Conservation (phyloP, 2,329 filamentous ascomycete species). For the Aplosporella prunicola region DNA sequence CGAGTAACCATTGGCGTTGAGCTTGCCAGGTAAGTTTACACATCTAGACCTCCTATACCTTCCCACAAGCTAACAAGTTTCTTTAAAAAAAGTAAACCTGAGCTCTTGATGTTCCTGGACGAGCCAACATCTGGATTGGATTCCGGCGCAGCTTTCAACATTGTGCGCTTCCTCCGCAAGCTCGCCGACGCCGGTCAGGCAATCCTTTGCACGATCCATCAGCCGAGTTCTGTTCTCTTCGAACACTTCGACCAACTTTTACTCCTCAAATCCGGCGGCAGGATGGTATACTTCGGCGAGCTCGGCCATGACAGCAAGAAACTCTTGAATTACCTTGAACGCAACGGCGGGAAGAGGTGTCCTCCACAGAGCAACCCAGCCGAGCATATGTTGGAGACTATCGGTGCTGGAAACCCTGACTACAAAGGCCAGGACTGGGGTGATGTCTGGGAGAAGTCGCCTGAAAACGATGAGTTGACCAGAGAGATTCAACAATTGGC, state of each 20-base stretch:
- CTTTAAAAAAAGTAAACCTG: too few relatives aligned
- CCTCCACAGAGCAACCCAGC: constrained; percentile 45
- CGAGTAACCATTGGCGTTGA: constrained; percentile 66
- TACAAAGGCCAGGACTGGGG: constrained; percentile 39
- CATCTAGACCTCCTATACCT: constrained; percentile 50
- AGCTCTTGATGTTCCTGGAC: constrained; percentile 59
- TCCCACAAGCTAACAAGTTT: constrained; percentile 16
- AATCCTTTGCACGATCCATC: constrained; percentile 61
- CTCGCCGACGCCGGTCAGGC: constrained; percentile 58
- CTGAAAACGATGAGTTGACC: constrained; percentile 28
- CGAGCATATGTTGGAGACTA: constrained; percentile 42
- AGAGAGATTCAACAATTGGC: constrained; percentile 35
- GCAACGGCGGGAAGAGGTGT: constrained; percentile 45
- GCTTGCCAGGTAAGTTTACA: constrained; percentile 51
- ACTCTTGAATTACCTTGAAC: constrained; percentile 41
- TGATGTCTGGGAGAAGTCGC: constrained; percentile 34
- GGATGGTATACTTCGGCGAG: constrained; percentile 58
- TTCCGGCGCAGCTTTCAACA: constrained; percentile 57
- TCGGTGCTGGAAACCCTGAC: constrained; percentile 33
- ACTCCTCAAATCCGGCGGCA: constrained; percentile 54
- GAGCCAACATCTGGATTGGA: constrained; percentile 58
- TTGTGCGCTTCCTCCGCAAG: constrained; percentile 56
- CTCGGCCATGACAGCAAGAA: constrained; percentile 35
- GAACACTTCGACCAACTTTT: constrained; percentile 57
- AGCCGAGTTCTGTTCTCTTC: constrained; percentile 58